Conservation (phyloP, 2,329 filamentous ascomycete species). For the Epichloe gansuensis region DNA sequence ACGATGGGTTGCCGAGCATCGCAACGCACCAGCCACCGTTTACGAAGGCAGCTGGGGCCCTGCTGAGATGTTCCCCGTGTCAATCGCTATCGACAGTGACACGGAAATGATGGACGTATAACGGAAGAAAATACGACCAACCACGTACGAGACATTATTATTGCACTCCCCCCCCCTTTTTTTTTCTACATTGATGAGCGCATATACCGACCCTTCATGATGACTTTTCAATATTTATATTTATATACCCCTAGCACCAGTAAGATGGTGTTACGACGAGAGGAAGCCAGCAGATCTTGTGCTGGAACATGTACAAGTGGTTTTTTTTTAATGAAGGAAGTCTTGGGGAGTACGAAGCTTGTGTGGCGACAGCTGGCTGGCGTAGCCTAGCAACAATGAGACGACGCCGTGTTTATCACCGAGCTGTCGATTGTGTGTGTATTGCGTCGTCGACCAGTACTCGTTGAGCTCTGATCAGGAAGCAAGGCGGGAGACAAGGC, state of each 20-base stretch:
- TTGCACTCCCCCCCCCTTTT: neutral
- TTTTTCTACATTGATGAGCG: neutral
- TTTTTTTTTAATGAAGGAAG: conserved; percentile 6
- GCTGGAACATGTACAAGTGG: conserved; percentile 13
- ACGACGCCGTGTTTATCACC: neutral
- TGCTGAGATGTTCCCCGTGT: conserved; percentile 34
- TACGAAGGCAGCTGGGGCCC: conserved; percentile 96
- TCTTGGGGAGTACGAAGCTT: neutral
- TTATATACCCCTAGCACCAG: conserved; percentile 2
- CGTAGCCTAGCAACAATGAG: neutral
- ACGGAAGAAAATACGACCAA: conserved; percentile 9
- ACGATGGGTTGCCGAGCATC: conserved; percentile 64
- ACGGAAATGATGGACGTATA: conserved; percentile 49
- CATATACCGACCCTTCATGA: neutral
- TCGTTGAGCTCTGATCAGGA: neutral
- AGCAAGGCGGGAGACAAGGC: neutral
- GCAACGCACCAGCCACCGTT: conserved; percentile 80
- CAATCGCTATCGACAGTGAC: conserved; percentile 28
- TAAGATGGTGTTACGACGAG: conserved; percentile 9
- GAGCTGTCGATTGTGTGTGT: neutral
- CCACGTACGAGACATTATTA: neutral
- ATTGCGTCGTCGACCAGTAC: neutral
- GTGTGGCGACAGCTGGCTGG: neutral
- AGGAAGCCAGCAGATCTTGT: conserved; percentile 11
- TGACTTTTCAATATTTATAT: conserved; percentile 2